These are phyloP conservation scores for Globisporangium sylvaticum DNA, from an alignment of 352 stramenopile species.

Conservation along the genomic window DNA sequence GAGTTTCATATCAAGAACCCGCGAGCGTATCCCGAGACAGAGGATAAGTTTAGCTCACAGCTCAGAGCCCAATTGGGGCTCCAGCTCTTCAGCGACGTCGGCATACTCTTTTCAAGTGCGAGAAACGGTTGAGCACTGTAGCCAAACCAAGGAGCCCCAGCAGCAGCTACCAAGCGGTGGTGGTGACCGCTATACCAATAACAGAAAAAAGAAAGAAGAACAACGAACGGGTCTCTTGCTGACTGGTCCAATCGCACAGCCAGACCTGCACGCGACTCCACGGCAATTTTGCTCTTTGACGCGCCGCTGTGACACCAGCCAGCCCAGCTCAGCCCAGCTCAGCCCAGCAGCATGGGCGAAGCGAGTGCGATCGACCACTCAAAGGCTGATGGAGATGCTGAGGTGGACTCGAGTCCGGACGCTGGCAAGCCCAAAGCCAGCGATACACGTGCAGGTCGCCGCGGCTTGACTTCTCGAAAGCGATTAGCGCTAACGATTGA, in stretches of 20 bases:
- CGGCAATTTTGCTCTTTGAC: not conserved
- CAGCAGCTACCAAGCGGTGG: not conserved
- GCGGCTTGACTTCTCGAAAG: conserved; percentile 10
- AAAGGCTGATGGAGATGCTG: not conserved
- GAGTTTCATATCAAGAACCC: conserved; percentile 7
- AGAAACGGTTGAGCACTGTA: conserved; percentile 6
- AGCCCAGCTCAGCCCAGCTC: not conserved
- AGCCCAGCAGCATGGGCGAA: conserved; percentile 3
- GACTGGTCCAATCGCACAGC: conserved; percentile 8
- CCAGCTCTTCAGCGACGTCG: not conserved
- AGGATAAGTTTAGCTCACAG: conserved; percentile 4
- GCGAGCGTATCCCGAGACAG: not conserved
- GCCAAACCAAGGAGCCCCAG: conserved; percentile 1
- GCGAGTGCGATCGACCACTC: not conserved
- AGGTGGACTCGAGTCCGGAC: not conserved
- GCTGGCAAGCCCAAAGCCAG: not conserved
- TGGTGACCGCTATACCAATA: not conserved
- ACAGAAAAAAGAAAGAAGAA: conserved; percentile 8
- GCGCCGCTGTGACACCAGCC: conserved; percentile 1
- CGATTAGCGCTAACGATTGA: conserved; percentile 17
- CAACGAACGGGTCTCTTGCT: not conserved
- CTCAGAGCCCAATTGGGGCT: not conserved
- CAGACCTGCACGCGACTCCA: conserved; percentile 3
- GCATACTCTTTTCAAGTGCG: conserved; percentile 7
- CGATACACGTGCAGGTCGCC: not conserved